Percentiles rank a stretch among this genome's conserved stretches.
phyloP scores from a whole-genome alignment of 495 filamentous ascomycete genomes.

The Xylona heveae region DNA sequence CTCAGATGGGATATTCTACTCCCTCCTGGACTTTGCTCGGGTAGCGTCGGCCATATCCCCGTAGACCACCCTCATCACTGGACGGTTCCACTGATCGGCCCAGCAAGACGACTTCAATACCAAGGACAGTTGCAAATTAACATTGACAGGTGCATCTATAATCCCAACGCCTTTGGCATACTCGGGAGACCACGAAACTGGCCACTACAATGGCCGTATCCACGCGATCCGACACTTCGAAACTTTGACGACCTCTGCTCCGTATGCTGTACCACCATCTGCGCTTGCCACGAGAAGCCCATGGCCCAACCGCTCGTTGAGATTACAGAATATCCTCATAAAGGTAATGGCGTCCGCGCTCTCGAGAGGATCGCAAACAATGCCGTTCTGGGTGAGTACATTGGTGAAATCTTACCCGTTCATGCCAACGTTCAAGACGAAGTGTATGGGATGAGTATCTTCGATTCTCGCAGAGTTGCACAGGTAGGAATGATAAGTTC shows the following conservation, averaged over 20 bases:
- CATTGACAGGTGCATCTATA: not conserved
- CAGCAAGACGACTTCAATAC: not conserved
- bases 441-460: not conserved
- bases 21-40: not conserved
- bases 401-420: constrained; percentile 12
- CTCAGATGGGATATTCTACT: constrained; percentile 13
- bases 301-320: constrained; percentile 14
- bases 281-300: too few species aligned
- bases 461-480: constrained; percentile 5
- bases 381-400: constrained; percentile 14
- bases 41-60: not conserved
- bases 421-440: constrained; percentile 1
- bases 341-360: constrained; percentile 16
- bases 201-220: not conserved
- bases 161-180: not conserved
- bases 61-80: not conserved
- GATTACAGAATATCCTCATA: constrained; percentile 13
- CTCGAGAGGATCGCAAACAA: constrained; percentile 12
- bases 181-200: not conserved
- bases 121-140: not conserved
- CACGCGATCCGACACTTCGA: not conserved
- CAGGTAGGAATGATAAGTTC: constrained; percentile 2
- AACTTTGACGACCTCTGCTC: not conserved
- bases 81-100: not conserved
- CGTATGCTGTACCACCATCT: not conserved